Conservation (phyloP, 23 red algal species). For the Gracilaria gracilis region DNA sequence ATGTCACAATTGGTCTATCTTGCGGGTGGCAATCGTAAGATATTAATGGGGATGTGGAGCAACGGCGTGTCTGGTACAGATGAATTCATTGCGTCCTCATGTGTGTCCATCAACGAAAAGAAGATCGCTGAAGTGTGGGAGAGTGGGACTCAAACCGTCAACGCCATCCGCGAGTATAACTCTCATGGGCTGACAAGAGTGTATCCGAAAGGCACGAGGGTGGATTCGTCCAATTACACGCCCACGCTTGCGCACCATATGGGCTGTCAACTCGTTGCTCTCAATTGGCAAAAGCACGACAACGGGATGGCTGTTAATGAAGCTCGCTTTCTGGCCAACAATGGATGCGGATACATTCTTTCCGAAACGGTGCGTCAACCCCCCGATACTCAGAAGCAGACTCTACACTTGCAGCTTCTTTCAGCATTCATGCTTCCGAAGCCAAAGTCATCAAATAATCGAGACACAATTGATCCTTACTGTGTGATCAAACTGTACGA, state of each 20-base stretch:
- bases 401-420: conserved; percentile 31
- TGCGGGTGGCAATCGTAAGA: conserved; percentile 48
- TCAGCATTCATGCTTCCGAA: conserved; percentile 64
- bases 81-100: conserved; percentile 25
- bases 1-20: conserved; percentile 48
- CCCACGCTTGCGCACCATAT: conserved; percentile 53
- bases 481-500: conserved; percentile 56
- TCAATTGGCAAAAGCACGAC: conserved; percentile 79
- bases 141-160: conserved; percentile 14
- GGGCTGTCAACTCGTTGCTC: conserved; percentile 74
- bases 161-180: conserved; percentile 56
- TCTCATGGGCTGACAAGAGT: conserved; percentile 54
- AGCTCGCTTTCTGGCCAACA: conserved; percentile 68
- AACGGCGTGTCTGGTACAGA: conserved; percentile 26
- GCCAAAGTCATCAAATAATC: not conserved
- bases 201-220: conserved; percentile 73
- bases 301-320: conserved; percentile 56
- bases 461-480: conserved; percentile 55
- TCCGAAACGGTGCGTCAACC: not conserved
- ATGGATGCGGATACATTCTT: conserved; percentile 74
- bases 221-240: conserved; percentile 72
- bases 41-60: conserved; percentile 41
- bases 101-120: conserved; percentile 71
- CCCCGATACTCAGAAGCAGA: not conserved
- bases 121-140: conserved; percentile 59